These are phyloP conservation scores for Camellia oleifera DNA, from an alignment of 179 eudicot genomes.

Conservation along the genomic window DNA sequence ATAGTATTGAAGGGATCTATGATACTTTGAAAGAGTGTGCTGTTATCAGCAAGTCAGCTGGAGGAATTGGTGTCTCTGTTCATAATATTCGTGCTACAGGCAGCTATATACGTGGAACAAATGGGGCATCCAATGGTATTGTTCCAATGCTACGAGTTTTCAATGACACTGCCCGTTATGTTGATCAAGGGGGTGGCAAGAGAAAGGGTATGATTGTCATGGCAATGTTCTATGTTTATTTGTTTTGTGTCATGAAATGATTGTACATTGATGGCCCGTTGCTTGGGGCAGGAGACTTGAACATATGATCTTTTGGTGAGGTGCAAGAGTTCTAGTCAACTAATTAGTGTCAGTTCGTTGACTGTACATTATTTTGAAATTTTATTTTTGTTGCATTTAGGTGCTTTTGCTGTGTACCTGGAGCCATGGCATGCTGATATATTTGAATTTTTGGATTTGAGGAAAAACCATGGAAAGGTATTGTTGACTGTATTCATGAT, in stretches of 20 bases:
- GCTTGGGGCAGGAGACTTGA: too few species aligned
- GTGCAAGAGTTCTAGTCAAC: too few species aligned
- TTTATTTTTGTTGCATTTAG: constrained; percentile 26
- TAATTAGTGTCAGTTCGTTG: too few species aligned
- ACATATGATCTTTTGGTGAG: too few species aligned
- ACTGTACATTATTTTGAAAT: neutral
- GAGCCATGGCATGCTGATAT: constrained; percentile 99
- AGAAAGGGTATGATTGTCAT: constrained; percentile 60
- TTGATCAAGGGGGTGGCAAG: constrained; percentile 99
- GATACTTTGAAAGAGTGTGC: constrained; percentile 97
- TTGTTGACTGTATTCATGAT: neutral
- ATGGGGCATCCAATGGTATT: constrained; percentile 96
- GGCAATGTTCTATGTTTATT: neutral
- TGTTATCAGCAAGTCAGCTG: constrained; percentile 95
- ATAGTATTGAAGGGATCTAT: constrained; percentile 94
- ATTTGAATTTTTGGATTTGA: constrained; percentile 75
- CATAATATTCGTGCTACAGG: constrained; percentile 98
- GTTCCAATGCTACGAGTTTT: constrained; percentile 94
- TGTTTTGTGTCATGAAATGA: neutral
- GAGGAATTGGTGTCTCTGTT: constrained; percentile 95
- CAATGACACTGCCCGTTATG: constrained; percentile 98
- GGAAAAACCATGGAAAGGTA: constrained; percentile 98
- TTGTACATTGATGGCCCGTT: too few species aligned
- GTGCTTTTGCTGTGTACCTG: constrained; percentile 92
- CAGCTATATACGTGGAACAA: constrained; percentile 94